Conservation (phyloP, 805 yeast species). For the Yarrowia sp. region DNA sequence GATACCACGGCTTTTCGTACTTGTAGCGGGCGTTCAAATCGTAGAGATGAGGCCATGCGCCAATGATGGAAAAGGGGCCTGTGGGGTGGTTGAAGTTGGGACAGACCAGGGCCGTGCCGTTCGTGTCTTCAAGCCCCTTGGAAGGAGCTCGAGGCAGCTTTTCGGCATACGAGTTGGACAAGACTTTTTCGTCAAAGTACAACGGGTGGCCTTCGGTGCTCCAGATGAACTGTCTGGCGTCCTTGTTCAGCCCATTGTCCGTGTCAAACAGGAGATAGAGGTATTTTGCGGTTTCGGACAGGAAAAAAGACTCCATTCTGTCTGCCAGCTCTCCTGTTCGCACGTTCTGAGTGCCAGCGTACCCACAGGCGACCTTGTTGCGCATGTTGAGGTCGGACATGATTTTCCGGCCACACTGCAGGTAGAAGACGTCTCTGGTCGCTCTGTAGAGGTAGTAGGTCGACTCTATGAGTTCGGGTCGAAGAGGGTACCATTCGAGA, state of each 20-base stretch:
- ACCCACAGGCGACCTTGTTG: slow-evolving; percentile 75
- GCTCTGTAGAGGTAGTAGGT: slow-evolving; percentile 84
- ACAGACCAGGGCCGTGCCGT: slow-evolving; percentile 10
- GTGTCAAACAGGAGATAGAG: slow-evolving; percentile 69
- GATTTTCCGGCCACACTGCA: slow-evolving; percentile 74
- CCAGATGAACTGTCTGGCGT: slow-evolving; percentile 56
- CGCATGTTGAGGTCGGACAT: slow-evolving; percentile 60
- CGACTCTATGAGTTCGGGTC: slow-evolving; percentile 93
- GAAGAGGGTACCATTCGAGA: slow-evolving; percentile 87
- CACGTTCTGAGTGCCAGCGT: slow-evolving; percentile 76
- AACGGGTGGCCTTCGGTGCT: slow-evolving; percentile 90
- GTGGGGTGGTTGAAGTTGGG: slow-evolving; percentile 16
- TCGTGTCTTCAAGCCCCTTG: slow-evolving; percentile 1
- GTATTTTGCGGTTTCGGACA: slow-evolving; percentile 87
- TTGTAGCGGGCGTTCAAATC: slow-evolving; percentile 23
- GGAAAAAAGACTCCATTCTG: slow-evolving; percentile 89
- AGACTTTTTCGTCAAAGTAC: slow-evolving; percentile 60
- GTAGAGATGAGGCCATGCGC: slow-evolving; percentile 39
- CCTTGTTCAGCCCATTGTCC: slow-evolving; percentile 54
- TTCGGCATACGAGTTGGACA: slow-evolving; percentile 36
- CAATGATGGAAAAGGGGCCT: slow-evolving; percentile 24
- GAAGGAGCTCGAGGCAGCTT: background rate
- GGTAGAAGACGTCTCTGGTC: slow-evolving; percentile 82
- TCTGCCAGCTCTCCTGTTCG: slow-evolving; percentile 68
- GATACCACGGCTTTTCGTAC: slow-evolving; percentile 33